Base-by-base conservation (phyloP, 1,284 basidiomycete genomes). In the Cryptococcus sp. region DNA sequence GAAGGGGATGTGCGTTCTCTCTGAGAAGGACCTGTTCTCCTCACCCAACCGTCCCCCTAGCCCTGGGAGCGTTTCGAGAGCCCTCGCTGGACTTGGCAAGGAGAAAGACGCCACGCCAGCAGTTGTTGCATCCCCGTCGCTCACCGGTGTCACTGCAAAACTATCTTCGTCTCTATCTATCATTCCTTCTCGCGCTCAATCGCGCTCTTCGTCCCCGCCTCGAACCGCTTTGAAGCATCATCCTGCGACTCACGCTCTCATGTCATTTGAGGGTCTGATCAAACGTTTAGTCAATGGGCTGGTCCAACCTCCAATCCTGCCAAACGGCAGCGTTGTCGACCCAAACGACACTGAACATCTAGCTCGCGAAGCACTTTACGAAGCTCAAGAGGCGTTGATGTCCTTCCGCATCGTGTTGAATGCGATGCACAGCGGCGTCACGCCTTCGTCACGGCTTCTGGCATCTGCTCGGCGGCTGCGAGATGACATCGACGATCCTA, bases 361-460 rank as follows among this genome's bases (percentile, higher is more conserved):
- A 46, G 78, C 78, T 3, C 64, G 78, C 19, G 78, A 79, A 62
- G 78, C 78, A 0, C 63, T 79, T 7, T 66, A 70, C 49, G 78
- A 80, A 61, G 78, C 78, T 5, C 39, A 75, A 25, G 78, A 80
- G 63, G 78, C 78, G 1, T 55, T 80, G 26, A 63, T 67, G 22
- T 78, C 77, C 1, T 72, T 78, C 50, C 62, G 69, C n/a, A 66
- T 71, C 52, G 67, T 74, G 46, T 68, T 73, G 1, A 54, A 68
- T 1, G 73, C 74, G 3, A 67, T 78, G 56, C 64, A 72, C 59
- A 64, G 63, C 15, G 59, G 63, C 17, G 52, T 65, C 25, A 61
- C 69, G 3, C 54, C 56, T 3, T 54, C 64, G 7, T 40, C 66
- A 13, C 66, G 73, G 55, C 49, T 50, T 47, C 68, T 54, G 20